phyloP scores from a whole-genome alignment of 2,329 filamentous ascomycete species.

The Tolypocladium guangdongense region DNA sequence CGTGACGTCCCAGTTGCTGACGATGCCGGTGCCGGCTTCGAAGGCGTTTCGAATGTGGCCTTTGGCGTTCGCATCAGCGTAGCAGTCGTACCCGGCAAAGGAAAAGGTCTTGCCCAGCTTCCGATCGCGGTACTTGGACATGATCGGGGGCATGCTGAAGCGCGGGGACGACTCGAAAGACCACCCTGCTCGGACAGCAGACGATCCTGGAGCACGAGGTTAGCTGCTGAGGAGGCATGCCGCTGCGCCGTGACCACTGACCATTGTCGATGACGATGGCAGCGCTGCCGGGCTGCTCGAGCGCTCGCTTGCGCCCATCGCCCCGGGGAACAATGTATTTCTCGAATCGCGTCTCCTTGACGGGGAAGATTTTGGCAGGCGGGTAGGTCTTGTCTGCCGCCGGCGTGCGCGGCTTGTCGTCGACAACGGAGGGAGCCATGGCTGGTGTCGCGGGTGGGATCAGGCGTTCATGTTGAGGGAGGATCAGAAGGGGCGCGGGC shows the following conservation, averaged over 20 bases:
- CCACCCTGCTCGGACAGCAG: slow-evolving; percentile 85
- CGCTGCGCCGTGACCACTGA: slow-evolving; percentile 25
- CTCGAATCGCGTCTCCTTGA: slow-evolving; percentile 52
- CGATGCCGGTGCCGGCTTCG: slow-evolving; percentile 78
- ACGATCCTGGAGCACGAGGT: slow-evolving; percentile 54
- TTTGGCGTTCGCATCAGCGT: slow-evolving; percentile 83
- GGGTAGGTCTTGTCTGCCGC: slow-evolving; percentile 34
- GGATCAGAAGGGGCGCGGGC: neutral
- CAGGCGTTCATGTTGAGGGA: neutral
- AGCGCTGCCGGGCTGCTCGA: slow-evolving; percentile 44
- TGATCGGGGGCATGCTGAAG: slow-evolving; percentile 74
- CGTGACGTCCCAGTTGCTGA: slow-evolving; percentile 97
- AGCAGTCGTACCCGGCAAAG: slow-evolving; percentile 87
- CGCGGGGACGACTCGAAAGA: slow-evolving; percentile 81
- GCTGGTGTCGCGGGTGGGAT: slow-evolving; percentile 5
- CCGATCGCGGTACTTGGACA: slow-evolving; percentile 89
- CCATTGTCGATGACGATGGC: slow-evolving; percentile 98
- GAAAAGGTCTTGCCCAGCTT: slow-evolving; percentile 87
- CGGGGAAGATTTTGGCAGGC: slow-evolving; percentile 45
- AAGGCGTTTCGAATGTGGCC: slow-evolving; percentile 87
- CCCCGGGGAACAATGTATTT: slow-evolving; percentile 40
- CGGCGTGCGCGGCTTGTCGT: slow-evolving; percentile 26
- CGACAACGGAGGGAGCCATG: slow-evolving; percentile 45
- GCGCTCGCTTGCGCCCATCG: slow-evolving; percentile 63
- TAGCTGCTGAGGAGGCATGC: slow-evolving; percentile 2